Evolutionary conservation across 2,329 filamentous ascomycete species (phyloP), one percentile per base, ranked within the genome.

Genomic region (Nemania serpens): DNA sequence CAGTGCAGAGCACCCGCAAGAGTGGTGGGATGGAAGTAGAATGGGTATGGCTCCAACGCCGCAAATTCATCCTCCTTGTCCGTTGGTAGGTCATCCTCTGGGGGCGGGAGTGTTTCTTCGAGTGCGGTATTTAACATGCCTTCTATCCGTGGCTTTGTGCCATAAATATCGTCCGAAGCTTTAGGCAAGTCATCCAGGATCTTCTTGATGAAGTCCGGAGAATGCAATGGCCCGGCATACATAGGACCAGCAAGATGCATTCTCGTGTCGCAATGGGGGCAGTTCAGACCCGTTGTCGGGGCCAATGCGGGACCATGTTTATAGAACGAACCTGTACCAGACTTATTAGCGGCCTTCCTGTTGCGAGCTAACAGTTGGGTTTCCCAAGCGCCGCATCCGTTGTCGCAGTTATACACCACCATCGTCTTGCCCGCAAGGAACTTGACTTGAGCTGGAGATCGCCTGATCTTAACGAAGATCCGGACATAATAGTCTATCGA

Each of bases 401-500:
- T 78, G 71, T 97, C 93, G 74, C 95, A 99, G 73, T 88, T 93
- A 77, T 97, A 97, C 0, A 96, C 88, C 7, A 96, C 66, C 93
- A 99, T 97, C 0, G 91, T 95, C 75, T 94, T 97, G 37, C 91
- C 90, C 2, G 92, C 91, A 18, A 93, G 82, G 65, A 96, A 93
- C 75, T 98, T 99, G 72, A 97, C 93, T 56, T 92, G 88, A 3
- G 88, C 88, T 0, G 93, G 91, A 3, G 91, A 92, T 67, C 87
- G 91, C 62, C 85, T 83, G 37, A 99, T 84, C 18, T 89, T 87
- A 47, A 99, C 88, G 73, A 98, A 99, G 2, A 97, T 83, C 47
- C 96, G 87, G 18, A 89, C 88, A 73, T 99, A 99, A 75, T 96
- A 99, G 75, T 99, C 95, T 64, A 98, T 97, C 2, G 92, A 97